Base-by-base conservation (phyloP, 495 filamentous ascomycete species). In the Lindgomyces ingoldianus region DNA sequence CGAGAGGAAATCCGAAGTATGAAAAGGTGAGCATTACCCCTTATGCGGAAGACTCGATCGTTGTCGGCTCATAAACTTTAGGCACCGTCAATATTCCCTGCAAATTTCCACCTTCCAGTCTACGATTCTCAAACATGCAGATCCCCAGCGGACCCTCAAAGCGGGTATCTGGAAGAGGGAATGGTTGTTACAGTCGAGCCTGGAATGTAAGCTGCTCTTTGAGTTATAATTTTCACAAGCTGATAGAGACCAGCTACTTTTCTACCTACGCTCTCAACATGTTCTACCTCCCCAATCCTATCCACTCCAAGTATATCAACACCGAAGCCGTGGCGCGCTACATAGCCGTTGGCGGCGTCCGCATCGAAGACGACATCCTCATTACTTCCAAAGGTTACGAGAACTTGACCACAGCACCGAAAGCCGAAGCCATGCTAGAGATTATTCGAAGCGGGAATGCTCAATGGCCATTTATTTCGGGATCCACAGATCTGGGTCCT, bases 281-380 rank as follows among this genome's bases (percentile, higher is more conserved):
- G 27, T 82, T 81, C 65, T 85, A 91, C 76, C 81, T 91, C 30
- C 80, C 79, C 21, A 79, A 86, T 65, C 79, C 84, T 0, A 71
- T 79, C 48, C 87, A 91, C 58, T 77, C 80, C 19, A 77, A 80
- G 44, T 93, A 85, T 72, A 92, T 98, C 76, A 83, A 96, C 78
- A 82, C 81, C 60, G 80, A 83, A 2, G 84, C 87, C 36, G 80
- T 95, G 2, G 83, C 84, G 16, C 81, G 82, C 64, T 96, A 90
- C 70, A 87, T 88, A 65, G 79, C 79, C 25, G 85, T 96, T 22
- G 93, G 93, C 18, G 93, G 93, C 14, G 91, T 94, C 27, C 83
- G 93, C 36, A 93, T 98, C 64, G 93, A 98, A 78, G 93, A 96
- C 75, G 89, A 92, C 74, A 87, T 96, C 51, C 79, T 96, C 11